phyloP scores from a whole-genome alignment of 495 filamentous ascomycete genomes.

The Amorphotheca resinae region DNA sequence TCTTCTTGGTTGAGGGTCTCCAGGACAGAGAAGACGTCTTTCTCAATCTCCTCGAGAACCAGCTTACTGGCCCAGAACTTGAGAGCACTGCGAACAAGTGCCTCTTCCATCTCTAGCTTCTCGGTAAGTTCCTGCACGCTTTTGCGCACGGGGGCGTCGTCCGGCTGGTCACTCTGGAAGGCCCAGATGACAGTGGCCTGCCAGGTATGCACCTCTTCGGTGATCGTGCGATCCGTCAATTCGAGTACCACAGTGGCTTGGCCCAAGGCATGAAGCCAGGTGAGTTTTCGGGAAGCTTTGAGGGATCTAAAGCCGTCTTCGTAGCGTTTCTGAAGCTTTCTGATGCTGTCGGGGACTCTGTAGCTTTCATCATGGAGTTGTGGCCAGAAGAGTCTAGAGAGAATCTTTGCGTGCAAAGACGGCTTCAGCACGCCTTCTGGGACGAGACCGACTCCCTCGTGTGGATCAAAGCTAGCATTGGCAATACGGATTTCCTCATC shows the following conservation, averaged over 20 bases:
- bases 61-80: constrained; percentile 74
- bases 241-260: constrained; percentile 72
- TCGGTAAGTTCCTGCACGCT: constrained; percentile 50
- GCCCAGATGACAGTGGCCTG: constrained; percentile 85
- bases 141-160: constrained; percentile 17
- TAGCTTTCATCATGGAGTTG: constrained; percentile 67
- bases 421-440: constrained; percentile 20
- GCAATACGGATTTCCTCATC: constrained; percentile 11
- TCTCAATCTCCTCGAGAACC: constrained; percentile 51
- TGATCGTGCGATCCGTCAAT: constrained; percentile 63
- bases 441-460: background rate
- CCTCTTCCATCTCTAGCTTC: constrained; percentile 61
- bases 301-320: constrained; percentile 62
- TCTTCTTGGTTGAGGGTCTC: constrained; percentile 46
- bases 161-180: constrained; percentile 45
- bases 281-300: constrained; percentile 73
- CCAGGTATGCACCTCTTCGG: constrained; percentile 65
- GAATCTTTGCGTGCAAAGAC: constrained; percentile 66
- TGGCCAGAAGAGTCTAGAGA: constrained; percentile 94
- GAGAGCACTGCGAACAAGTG: constrained; percentile 64
- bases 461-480: background rate
- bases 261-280: constrained; percentile 74
- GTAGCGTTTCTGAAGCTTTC: constrained; percentile 54
- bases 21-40: constrained; percentile 48
- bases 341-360: constrained; percentile 50